phyloP scores from a whole-genome alignment of 768 basidiomycete species.

The Hebeloma cylindrosporum region DNA sequence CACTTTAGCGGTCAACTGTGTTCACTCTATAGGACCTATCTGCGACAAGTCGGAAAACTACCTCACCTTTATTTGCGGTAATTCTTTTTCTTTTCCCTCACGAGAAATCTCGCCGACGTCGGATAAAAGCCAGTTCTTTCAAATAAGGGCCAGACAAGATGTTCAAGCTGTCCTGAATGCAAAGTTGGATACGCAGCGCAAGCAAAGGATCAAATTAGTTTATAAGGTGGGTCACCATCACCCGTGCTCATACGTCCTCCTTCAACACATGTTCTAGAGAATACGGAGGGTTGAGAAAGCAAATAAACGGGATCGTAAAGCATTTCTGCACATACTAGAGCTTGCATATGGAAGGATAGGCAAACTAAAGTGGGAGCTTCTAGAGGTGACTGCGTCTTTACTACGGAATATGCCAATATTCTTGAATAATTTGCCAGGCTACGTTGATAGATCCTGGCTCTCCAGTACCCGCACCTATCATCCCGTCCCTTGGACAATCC shows the following conservation, averaged over 20 bases:
- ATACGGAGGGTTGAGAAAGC: slow-evolving; percentile 53
- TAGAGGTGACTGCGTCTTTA: slow-evolving; percentile 47
- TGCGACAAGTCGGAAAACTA: slow-evolving; percentile 40
- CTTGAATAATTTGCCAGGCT: slow-evolving; percentile 39
- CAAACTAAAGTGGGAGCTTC: slow-evolving; percentile 64
- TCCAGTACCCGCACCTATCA: slow-evolving; percentile 46
- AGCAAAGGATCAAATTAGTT: slow-evolving; percentile 48
- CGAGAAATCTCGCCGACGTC: slow-evolving; percentile 4
- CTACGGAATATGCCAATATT: not conserved
- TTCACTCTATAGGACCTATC: slow-evolving; percentile 41
- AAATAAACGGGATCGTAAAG: slow-evolving; percentile 45
- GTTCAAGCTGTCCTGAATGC: slow-evolving; percentile 47
- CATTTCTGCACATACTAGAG: slow-evolving; percentile 60
- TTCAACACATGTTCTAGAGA: slow-evolving; percentile 39
- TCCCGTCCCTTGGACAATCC: slow-evolving; percentile 50
- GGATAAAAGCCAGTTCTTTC: slow-evolving; percentile 60
- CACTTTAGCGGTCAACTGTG: not conserved
- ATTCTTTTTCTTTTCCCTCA: not conserved
- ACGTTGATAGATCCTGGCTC: slow-evolving; percentile 48
- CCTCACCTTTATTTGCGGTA: slow-evolving; percentile 47
- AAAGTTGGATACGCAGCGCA: slow-evolving; percentile 28
- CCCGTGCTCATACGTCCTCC: slow-evolving; percentile 3
- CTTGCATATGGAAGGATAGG: slow-evolving; percentile 78
- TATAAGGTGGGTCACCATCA: slow-evolving; percentile 41
- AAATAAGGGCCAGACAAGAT: slow-evolving; percentile 57